These are phyloP conservation scores for Arthrinium puccinioides DNA, from an alignment of 2,329 filamentous ascomycete species.

Conservation along the genomic window DNA sequence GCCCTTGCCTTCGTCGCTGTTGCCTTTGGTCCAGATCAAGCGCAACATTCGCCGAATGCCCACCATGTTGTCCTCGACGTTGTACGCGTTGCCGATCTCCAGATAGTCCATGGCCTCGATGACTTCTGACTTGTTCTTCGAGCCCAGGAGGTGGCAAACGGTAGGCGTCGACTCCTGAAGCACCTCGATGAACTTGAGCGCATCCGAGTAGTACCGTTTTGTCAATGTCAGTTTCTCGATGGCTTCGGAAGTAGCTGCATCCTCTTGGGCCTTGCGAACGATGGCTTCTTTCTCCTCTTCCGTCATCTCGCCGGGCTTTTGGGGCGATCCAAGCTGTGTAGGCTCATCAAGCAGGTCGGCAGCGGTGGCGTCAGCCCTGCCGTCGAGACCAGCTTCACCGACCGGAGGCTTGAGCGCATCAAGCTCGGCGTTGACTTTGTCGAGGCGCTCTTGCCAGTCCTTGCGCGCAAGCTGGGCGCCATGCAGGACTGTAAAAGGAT, in stretches of 20 bases:
- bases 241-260: slow-evolving; percentile 81
- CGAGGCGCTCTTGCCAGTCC: slow-evolving; percentile 77
- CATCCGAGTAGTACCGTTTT: slow-evolving; percentile 86
- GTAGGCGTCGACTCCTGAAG: slow-evolving; percentile 74
- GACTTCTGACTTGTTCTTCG: slow-evolving; percentile 95
- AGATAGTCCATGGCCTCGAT: slow-evolving; percentile 99
- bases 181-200: slow-evolving; percentile 87
- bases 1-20: slow-evolving; percentile 97
- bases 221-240: slow-evolving; percentile 84
- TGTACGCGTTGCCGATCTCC: slow-evolving; percentile 90
- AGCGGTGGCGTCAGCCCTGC: slow-evolving; percentile 59
- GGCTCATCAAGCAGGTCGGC: slow-evolving; percentile 83
- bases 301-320: slow-evolving; percentile 60
- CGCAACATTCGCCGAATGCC: slow-evolving; percentile 94
- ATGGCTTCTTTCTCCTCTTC: slow-evolving; percentile 71
- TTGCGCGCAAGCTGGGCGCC: slow-evolving; percentile 77
- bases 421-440: slow-evolving; percentile 77
- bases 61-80: slow-evolving; percentile 84
- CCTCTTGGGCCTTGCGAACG: slow-evolving; percentile 73
- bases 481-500: slow-evolving; percentile 89
- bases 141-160: slow-evolving; percentile 82
- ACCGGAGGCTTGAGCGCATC: slow-evolving; percentile 73
- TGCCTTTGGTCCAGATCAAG: slow-evolving; percentile 98
- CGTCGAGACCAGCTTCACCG: slow-evolving; percentile 64
- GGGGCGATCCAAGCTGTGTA: slow-evolving; percentile 67